Base-by-base conservation (phyloP, 2,329 filamentous ascomycete genomes). In the Trichoderma cornu-damae region DNA sequence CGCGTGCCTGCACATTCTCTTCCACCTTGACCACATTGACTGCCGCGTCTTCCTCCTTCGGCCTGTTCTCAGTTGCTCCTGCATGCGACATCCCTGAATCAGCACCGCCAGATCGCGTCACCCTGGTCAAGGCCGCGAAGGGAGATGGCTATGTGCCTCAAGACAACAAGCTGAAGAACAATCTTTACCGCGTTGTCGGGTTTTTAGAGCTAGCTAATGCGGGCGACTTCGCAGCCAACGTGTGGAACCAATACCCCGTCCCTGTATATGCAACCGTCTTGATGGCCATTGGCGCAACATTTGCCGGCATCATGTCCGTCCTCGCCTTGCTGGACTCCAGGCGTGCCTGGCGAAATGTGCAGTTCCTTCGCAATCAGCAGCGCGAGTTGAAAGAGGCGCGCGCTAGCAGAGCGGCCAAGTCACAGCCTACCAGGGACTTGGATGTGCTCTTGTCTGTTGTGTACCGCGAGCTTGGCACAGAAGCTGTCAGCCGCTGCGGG, bases 181-280 rank as follows among this genome's bases (percentile, higher is more conserved):
- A 72, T 16, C 63, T 72, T 1, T 60, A 65, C 20, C 64, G 64
- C 24, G 65, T 64, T 4, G 67, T 81, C 1, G 81, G 79, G 0
- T 77, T 78, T 47, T 74, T 83, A 16, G 80, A 83, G 59, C 70
- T 82, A 2, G 77, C 77, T 53, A 83, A 83, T 62, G 78, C 79
- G 0, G 74, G 75, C 2, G 80, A 83, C 61, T 83, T 83, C 55
- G 78, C 80, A 0, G 80, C 80, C 56, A 83, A 83, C 55, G 74
- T 83, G 1, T 83, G 78, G 77, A 83, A 83, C 61, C 61, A 75
- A 1, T 68, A 74, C 0, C 80, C 79, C 0, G 73, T 80, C 0
- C 80, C 80, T 0, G 61, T 64, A 1, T 77, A 77, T 49, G 80
- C 78, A 7, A 66, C 75, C 0, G 72, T 75, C 0, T 67, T 82